A percentile compares a stretch with the other conserved stretches of the same genome.
These are phyloP conservation scores for Mucor circinelloides DNA, from an alignment of 371 early-diverging fungal genomes.

Conservation along the genomic window DNA sequence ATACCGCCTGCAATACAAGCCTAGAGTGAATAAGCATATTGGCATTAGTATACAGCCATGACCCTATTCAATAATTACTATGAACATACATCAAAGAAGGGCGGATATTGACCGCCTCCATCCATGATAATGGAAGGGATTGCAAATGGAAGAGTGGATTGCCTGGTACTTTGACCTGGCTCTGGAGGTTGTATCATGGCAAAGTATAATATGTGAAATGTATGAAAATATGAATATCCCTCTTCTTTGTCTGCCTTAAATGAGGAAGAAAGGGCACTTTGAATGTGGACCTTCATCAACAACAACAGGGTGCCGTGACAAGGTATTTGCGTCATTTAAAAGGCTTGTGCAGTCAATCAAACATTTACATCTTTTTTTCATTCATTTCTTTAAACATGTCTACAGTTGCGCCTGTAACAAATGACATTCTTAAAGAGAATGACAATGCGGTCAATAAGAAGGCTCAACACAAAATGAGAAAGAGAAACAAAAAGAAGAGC, in stretches of 20 bases:
- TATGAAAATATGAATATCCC: neutral
- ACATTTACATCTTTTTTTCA: neutral
- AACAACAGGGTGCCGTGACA: conserved; percentile 16
- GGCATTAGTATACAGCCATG: neutral
- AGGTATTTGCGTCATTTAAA: conserved; percentile 12
- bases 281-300: neutral
- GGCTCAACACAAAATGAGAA: conserved; percentile 24
- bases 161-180: conserved; percentile 14
- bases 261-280: neutral
- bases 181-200: conserved; percentile 21
- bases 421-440: conserved; percentile 6
- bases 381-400: conserved; percentile 18
- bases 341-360: neutral
- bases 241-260: neutral
- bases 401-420: conserved; percentile 15
- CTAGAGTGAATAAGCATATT: conserved; percentile 26
- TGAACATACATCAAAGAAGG: conserved; percentile 47
- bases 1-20: conserved; percentile 71
- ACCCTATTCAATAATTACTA: neutral
- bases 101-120: conserved; percentile 43
- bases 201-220: neutral
- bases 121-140: conserved; percentile 33
- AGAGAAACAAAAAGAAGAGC: conserved; percentile 34
- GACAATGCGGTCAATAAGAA: conserved; percentile 15
- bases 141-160: conserved; percentile 14